phyloP scores from a whole-genome alignment of 2,329 filamentous ascomycete species.

The Diaporthe ilicicola region DNA sequence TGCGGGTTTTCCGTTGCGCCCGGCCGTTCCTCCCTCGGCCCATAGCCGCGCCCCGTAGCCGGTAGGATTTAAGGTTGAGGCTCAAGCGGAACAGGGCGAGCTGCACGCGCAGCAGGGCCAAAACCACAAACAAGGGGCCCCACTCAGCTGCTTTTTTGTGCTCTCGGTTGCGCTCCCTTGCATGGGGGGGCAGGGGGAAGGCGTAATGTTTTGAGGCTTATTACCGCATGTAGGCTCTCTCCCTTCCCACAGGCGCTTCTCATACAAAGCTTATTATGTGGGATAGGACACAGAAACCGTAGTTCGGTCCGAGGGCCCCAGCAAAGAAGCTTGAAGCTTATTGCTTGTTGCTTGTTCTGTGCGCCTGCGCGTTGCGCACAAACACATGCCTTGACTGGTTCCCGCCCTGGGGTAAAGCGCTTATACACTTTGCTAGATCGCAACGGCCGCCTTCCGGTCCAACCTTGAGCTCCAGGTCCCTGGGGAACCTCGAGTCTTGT shows the following conservation, averaged over 20 bases:
- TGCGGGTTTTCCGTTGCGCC: neutral
- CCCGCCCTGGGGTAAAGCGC: too few relatives aligned
- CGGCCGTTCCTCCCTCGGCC: neutral
- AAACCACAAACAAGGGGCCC: neutral
- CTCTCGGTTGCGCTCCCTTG: neutral
- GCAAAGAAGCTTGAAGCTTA: conserved; percentile 1
- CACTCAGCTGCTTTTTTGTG: neutral
- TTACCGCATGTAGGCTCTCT: too few relatives aligned
- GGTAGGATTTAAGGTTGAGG: conserved; percentile 23
- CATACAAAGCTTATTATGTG: neutral
- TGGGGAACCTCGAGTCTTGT: neutral
- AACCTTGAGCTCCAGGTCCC: conserved; percentile 5
- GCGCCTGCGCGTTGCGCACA: too few relatives aligned
- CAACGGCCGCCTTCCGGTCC: neutral
- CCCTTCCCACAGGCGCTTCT: too few relatives aligned
- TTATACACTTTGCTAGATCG: neutral
- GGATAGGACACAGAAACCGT: neutral
- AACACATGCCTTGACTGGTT: too few relatives aligned
- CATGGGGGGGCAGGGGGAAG: too few relatives aligned
- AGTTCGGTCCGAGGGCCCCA: neutral
- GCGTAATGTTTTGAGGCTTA: neutral
- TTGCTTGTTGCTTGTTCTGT: too few relatives aligned
- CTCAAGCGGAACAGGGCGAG: conserved; percentile 20
- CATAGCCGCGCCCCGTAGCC: neutral
- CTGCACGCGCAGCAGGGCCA: neutral